phyloP scores from a whole-genome alignment of 371 early-diverging fungal species.

The Mucor irregularis region DNA sequence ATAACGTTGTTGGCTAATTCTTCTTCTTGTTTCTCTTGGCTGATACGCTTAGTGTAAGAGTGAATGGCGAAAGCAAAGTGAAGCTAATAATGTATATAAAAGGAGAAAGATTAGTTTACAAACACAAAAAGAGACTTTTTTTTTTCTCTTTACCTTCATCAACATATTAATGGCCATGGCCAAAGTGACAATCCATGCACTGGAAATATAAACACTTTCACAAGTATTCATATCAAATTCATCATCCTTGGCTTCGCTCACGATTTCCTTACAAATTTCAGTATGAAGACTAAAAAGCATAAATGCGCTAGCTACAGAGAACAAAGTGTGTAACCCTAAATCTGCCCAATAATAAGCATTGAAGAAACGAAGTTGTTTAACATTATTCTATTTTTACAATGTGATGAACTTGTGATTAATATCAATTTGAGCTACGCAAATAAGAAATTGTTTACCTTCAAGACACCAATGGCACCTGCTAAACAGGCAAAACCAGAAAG shows the following conservation, averaged over 20 bases:
- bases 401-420: neutral
- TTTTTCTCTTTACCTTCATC: too few relatives aligned
- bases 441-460: constrained; percentile 29
- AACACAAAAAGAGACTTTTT: too few relatives aligned
- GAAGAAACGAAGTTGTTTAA: constrained; percentile 41
- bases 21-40: constrained; percentile 10
- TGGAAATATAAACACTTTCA: constrained; percentile 29
- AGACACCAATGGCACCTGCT: constrained; percentile 42
- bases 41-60: constrained; percentile 28
- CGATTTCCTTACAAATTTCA: constrained; percentile 39
- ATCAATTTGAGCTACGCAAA: neutral
- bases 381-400: constrained; percentile 34
- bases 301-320: constrained; percentile 37
- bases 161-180: constrained; percentile 43
- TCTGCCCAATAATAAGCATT: constrained; percentile 43
- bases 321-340: constrained; percentile 40
- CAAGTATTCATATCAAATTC: constrained; percentile 43
- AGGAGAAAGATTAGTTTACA: too few relatives aligned
- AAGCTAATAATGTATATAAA: too few relatives aligned
- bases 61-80: constrained; percentile 50
- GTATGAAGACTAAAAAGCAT: constrained; percentile 35
- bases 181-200: constrained; percentile 35
- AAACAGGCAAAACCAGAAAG: constrained; percentile 39
- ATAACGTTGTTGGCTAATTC: constrained; percentile 8
- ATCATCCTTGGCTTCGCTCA: constrained; percentile 30